Evolutionary conservation across 306 rosid genomes (phyloP).

Genomic region (Hylodesmum podocarpum): DNA sequence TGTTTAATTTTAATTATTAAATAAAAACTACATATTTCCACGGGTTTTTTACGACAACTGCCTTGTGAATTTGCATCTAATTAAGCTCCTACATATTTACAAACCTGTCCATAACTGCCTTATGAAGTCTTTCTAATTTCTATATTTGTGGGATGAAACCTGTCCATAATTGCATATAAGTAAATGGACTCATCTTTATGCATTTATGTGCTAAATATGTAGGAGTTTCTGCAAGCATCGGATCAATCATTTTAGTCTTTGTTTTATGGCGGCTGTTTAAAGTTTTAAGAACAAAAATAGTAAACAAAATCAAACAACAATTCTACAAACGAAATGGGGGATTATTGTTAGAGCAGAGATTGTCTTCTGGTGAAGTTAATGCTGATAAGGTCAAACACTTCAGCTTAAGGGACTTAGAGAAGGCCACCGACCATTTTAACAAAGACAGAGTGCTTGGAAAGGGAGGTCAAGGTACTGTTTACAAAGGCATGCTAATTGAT

Average conservation of each 20-base stretch:
- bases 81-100: no score
- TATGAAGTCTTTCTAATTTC: no score
- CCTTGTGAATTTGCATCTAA: no score
- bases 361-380: conserved; percentile 18
- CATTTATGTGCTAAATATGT: background rate
- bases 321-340: conserved; percentile 37
- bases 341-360: conserved; percentile 18
- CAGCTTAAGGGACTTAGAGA: conserved; percentile 22
- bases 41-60: no score
- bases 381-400: conserved; percentile 23
- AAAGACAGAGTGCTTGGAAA: conserved; percentile 30
- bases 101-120: no score
- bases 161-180: no score
- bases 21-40: no score
- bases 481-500: conserved; percentile 35
- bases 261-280: conserved; percentile 10
- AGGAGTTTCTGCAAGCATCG: conserved; percentile 21
- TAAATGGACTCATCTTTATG: no score
- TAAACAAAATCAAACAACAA: background rate
- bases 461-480: conserved; percentile 41
- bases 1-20: no score
- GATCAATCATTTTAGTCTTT: background rate
- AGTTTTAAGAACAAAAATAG: background rate
- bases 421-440: conserved; percentile 31
- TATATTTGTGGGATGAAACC: no score